Evolutionary conservation across 139 green algal species (phyloP).

Genomic region (Tetradesmus lagerheimii): DNA sequence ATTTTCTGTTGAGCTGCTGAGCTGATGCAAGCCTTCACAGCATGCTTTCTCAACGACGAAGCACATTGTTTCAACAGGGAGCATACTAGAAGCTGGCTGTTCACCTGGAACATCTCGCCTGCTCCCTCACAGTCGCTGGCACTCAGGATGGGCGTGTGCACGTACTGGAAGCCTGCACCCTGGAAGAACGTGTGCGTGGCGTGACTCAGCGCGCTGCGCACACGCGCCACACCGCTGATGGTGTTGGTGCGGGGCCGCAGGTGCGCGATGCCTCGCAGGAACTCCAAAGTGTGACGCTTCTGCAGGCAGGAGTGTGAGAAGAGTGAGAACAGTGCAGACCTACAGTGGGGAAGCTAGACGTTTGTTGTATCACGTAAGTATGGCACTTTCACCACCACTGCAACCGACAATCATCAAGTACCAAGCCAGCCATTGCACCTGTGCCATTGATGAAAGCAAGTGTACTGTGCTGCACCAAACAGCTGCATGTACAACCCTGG

Average conservation of each 20-base stretch:
- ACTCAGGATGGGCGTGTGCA: slow-evolving; percentile 86
- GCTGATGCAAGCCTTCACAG: no score
- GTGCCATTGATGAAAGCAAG: no score
- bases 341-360: no score
- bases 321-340: no score
- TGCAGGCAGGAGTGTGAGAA: background rate
- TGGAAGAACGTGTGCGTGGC: slow-evolving; percentile 85
- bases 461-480: background rate
- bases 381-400: no score
- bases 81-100: background rate
- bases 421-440: no score
- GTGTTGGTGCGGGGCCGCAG: slow-evolving; percentile 80
- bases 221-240: slow-evolving; percentile 73
- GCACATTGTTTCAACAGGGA: no score
- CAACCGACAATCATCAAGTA: no score
- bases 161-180: slow-evolving; percentile 77
- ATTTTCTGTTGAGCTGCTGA: no score
- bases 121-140: slow-evolving; percentile 84
- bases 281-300: slow-evolving; percentile 59
- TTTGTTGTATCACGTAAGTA: no score
- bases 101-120: slow-evolving; percentile 85
- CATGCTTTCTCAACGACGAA: no score
- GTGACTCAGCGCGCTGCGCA: slow-evolving; percentile 74
- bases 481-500: background rate
- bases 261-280: slow-evolving; percentile 66